These are phyloP conservation scores for Rhazya stricta DNA, from an alignment of 257 asterid species.

Conservation along the genomic window DNA sequence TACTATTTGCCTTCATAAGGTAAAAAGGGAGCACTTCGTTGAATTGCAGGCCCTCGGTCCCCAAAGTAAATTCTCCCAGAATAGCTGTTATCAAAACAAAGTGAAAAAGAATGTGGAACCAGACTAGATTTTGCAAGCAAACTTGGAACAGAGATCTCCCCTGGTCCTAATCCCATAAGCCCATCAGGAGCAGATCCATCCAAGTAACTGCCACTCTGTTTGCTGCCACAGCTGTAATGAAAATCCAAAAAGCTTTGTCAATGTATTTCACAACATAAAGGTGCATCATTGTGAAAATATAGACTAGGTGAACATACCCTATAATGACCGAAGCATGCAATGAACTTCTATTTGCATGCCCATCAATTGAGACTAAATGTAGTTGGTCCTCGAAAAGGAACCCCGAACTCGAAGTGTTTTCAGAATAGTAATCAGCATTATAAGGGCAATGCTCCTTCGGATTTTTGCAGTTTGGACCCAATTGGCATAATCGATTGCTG, in stretches of 20 bases:
- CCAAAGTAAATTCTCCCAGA: conserved; percentile 79
- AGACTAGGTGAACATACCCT: conserved; percentile 39
- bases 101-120: conserved; percentile 64
- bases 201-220: conserved; percentile 68
- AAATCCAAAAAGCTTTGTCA: neutral
- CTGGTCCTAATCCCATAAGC: conserved; percentile 76
- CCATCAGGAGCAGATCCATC: conserved; percentile 85
- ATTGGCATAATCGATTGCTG: conserved; percentile 58
- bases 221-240: conserved; percentile 70
- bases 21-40: conserved; percentile 51
- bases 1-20: conserved; percentile 39
- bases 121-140: conserved; percentile 69
- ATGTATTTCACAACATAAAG: neutral
- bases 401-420: conserved; percentile 70
- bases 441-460: conserved; percentile 72
- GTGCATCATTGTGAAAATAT: conserved; percentile 1
- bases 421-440: conserved; percentile 40
- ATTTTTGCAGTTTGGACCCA: conserved; percentile 41
- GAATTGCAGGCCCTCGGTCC: conserved; percentile 63
- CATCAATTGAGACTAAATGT: conserved; percentile 50
- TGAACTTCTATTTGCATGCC: conserved; percentile 32
- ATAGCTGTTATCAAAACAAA: conserved; percentile 65
- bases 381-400: conserved; percentile 64
- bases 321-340: conserved; percentile 49
- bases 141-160: conserved; percentile 70